These are phyloP conservation scores for Phoma sp. DNA, from an alignment of 2,329 filamentous ascomycete species.

Conservation along the genomic window DNA sequence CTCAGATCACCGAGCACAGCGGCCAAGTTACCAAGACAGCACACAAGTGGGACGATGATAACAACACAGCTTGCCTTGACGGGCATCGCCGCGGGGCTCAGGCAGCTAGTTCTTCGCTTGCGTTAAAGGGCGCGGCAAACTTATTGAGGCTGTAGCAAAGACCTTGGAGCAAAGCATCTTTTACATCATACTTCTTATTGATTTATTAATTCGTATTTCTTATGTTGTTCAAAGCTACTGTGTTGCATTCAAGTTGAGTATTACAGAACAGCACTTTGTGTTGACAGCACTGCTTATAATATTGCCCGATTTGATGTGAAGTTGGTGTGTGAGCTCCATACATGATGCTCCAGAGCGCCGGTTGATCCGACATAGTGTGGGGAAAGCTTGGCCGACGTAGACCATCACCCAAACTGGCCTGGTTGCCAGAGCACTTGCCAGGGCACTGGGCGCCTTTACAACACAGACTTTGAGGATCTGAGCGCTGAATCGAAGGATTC, in stretches of 20 bases:
- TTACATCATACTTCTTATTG: neutral
- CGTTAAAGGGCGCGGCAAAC: constrained; percentile 17
- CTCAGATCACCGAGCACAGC: constrained; percentile 17
- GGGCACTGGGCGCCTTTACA: constrained; percentile 20
- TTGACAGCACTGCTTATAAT: neutral
- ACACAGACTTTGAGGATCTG: constrained; percentile 22
- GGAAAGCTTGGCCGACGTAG: constrained; percentile 39
- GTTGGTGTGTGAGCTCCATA: constrained; percentile 25
- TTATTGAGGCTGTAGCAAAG: constrained; percentile 20
- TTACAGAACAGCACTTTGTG: neutral
- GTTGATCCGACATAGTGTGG: constrained; percentile 36
- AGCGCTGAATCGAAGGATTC: constrained; percentile 28
- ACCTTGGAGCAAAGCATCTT: constrained; percentile 2
- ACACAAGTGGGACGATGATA: constrained; percentile 28
- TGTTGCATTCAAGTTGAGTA: too few relatives aligned
- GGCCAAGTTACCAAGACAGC: constrained; percentile 25
- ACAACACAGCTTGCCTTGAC: constrained; percentile 18
- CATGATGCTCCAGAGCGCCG: constrained; percentile 22
- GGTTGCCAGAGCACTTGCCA: neutral
- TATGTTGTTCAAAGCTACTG: too few relatives aligned
- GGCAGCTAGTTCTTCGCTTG: constrained; percentile 23
- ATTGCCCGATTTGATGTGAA: neutral
- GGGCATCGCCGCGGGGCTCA: constrained; percentile 22
- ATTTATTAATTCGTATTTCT: too few relatives aligned
- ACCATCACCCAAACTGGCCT: constrained; percentile 31